Base-by-base conservation (phyloP, 1,284 basidiomycete species). In the Waitea zeae region DNA sequence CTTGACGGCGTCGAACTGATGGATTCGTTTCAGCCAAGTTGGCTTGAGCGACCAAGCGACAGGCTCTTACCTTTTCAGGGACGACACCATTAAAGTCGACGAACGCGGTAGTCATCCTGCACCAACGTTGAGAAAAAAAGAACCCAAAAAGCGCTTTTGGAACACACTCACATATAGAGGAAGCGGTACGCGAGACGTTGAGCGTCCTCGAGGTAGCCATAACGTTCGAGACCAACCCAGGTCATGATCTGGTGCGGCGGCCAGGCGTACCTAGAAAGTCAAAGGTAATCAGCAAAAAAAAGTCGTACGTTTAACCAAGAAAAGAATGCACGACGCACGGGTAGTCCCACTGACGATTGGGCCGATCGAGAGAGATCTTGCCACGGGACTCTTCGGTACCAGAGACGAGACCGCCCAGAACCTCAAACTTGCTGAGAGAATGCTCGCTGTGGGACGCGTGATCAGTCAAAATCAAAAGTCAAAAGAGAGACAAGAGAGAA, bases 341-440 rank as follows among this genome's bases (percentile, higher is more conserved):
- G 50, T 80, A 86, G 50, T 86, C 93, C 93, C 93, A 97, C 53
- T 97, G 95, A 45, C 95, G 84, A 59, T 96, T 96, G n/a, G 95
- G 95, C 32, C 93, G 67, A 49, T 95, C 87, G 36, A 97, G 64
- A 12, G 89, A 90, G 43, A 98, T 90, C 53, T 83, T 84, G 31
- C 93, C 93, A 39, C 93, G 71, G 32, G 90, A 96, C 54, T 92
- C 87, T 49, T 97, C 93, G 1, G 95, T 97, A 36, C 93, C 93
- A 9, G 90, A 87, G 3, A 95, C 88, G 14, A 98, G 63, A n/a
- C 93, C 93, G 27, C 93, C 93, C 9, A 89, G 69, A 13, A 87
- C 90, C 54, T 98, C 93, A 46, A 98, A 96, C 61, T 95, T 95
- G 59, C 79, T 77, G 48, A 98, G 56, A 15, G 88, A 89, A 38